Evolutionary conservation across 805 yeast species (phyloP).

Genomic region (Torulaspora gathmanii): DNA sequence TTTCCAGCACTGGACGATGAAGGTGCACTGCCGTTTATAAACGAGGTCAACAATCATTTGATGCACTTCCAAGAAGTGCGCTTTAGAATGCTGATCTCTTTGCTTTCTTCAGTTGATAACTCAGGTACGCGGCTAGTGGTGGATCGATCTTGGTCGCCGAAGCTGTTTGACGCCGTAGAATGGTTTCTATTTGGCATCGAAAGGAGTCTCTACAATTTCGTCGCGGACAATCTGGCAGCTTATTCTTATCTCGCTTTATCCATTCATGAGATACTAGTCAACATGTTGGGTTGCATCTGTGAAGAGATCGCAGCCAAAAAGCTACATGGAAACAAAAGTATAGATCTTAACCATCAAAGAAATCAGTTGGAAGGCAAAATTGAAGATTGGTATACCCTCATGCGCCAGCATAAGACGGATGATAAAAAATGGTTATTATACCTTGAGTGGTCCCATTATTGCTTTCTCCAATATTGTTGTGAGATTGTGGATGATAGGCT

Average conservation of each 20-base stretch:
- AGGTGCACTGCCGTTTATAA: conserved; percentile 16
- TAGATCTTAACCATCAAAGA: conserved; percentile 38
- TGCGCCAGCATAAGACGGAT: conserved; percentile 29
- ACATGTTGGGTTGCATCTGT: conserved; percentile 38
- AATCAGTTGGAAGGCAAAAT: conserved; percentile 44
- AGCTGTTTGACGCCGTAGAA: conserved; percentile 35
- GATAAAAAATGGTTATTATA: conserved; percentile 31
- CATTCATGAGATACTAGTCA: conserved; percentile 45
- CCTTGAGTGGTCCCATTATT: conserved; percentile 46
- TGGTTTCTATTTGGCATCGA: conserved; percentile 33
- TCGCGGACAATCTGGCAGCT: conserved; percentile 9
- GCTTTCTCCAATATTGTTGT: conserved; percentile 42
- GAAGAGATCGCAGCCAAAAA: conserved; percentile 31
- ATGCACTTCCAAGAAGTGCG: conserved; percentile 41
- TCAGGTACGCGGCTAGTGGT: conserved; percentile 32
- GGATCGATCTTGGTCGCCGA: conserved; percentile 40
- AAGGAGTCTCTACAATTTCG: conserved; percentile 21
- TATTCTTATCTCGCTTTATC: conserved; percentile 31
- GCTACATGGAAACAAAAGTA: conserved; percentile 30
- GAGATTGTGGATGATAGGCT: conserved; percentile 35
- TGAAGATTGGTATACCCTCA: conserved; percentile 44
- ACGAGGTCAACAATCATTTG: conserved; percentile 26
- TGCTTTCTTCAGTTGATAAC: conserved; percentile 19
- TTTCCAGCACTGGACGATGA: background rate
- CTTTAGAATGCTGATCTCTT: conserved; percentile 26